Evolutionary conservation across 441 rosid species (phyloP).

Genomic region (Brassica hybrid): DNA sequence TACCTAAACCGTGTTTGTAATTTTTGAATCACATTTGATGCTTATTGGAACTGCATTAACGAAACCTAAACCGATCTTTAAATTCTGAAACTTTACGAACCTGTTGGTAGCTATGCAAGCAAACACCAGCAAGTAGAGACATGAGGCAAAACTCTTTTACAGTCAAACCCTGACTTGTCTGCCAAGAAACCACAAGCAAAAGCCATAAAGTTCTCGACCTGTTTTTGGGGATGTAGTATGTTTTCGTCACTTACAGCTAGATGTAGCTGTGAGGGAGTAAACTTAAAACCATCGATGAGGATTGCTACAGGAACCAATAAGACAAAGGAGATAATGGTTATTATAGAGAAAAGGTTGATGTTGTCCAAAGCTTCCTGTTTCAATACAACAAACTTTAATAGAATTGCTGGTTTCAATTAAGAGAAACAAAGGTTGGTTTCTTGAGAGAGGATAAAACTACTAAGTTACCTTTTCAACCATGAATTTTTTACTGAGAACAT

Average conservation of each 20-base stretch:
- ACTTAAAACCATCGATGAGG: slow-evolving; percentile 54
- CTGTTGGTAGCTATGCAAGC: slow-evolving; percentile 74
- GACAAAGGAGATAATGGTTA: slow-evolving; percentile 61
- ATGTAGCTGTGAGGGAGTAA: slow-evolving; percentile 57
- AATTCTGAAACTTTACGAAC: no score
- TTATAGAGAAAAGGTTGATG: slow-evolving; percentile 67
- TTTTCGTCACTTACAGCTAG: slow-evolving; percentile 52
- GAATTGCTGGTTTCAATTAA: background rate
- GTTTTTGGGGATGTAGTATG: background rate
- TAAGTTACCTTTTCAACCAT: slow-evolving; percentile 54
- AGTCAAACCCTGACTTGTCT: slow-evolving; percentile 62
- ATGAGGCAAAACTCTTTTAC: slow-evolving; percentile 51
- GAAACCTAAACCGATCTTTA: background rate
- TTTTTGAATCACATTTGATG: background rate
- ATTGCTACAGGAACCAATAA: slow-evolving; percentile 60
- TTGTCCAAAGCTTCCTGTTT: slow-evolving; percentile 68
- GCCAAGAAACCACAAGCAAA: slow-evolving; percentile 26
- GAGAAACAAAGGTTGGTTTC: background rate
- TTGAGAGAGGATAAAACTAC: no score
- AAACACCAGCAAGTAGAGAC: slow-evolving; percentile 62
- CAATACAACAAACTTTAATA: background rate
- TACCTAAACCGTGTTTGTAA: slow-evolving; percentile 42
- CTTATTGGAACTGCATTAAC: background rate
- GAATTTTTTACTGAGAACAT: slow-evolving; percentile 63
- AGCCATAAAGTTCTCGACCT: background rate